Percentiles rank a stretch among this genome's conserved stretches.
Evolutionary conservation across 2,329 filamentous ascomycete species (phyloP).

Genomic region (Xylaria sp.): DNA sequence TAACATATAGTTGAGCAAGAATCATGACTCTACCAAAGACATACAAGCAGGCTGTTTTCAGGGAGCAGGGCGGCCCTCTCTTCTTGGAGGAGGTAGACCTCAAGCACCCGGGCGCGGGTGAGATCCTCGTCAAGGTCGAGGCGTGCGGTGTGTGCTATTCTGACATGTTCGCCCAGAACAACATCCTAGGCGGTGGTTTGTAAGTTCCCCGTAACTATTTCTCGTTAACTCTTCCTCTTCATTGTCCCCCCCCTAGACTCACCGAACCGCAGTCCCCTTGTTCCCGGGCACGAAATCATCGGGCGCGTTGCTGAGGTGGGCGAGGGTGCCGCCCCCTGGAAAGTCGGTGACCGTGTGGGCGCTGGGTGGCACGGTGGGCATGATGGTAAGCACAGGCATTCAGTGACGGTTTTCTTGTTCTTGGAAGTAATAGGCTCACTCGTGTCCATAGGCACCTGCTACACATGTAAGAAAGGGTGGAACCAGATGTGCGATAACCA

Average conservation of each 20-base stretch:
- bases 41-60: slow-evolving; percentile 68
- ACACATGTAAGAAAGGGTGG: slow-evolving; percentile 62
- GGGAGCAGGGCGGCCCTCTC: slow-evolving; percentile 58
- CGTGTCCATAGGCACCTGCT: too few relatives aligned
- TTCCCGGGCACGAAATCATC: slow-evolving; percentile 71
- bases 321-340: slow-evolving; percentile 63
- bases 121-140: slow-evolving; percentile 71
- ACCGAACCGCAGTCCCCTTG: too few relatives aligned
- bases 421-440: too few relatives aligned
- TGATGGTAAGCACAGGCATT: too few relatives aligned
- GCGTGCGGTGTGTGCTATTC: slow-evolving; percentile 71
- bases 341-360: slow-evolving; percentile 64
- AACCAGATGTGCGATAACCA: slow-evolving; percentile 59
- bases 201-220: too few relatives aligned
- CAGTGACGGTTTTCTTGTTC: slow-evolving; percentile 54
- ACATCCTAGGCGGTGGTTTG: slow-evolving; percentile 56
- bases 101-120: slow-evolving; percentile 58
- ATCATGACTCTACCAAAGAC: slow-evolving; percentile 50
- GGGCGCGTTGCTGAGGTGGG: slow-evolving; percentile 67
- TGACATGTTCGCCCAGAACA: slow-evolving; percentile 54
- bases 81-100: slow-evolving; percentile 64
- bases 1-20: too few relatives aligned
- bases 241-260: too few relatives aligned
- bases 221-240: too few relatives aligned
- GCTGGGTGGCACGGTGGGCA: slow-evolving; percentile 63